Conservation (phyloP, 1,139 yeast genomes). For the Lodderomyces oxycetoniae region DNA sequence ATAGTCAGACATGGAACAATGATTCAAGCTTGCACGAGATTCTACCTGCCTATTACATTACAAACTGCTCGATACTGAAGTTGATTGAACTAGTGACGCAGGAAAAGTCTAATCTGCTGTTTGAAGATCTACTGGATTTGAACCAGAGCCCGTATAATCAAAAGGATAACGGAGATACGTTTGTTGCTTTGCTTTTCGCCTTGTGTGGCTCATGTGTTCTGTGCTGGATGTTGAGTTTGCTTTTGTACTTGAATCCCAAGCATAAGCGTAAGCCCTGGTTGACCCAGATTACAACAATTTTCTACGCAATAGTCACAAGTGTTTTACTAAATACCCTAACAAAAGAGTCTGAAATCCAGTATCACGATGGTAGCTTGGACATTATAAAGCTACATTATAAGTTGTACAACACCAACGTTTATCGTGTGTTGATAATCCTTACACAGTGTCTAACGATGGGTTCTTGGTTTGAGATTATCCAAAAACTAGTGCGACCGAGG, state of each 20-base stretch:
- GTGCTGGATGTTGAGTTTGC: constrained; percentile 51
- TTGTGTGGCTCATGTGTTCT: constrained; percentile 42
- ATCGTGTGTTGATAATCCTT: constrained; percentile 27
- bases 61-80: constrained; percentile 32
- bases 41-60: constrained; percentile 40
- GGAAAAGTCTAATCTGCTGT: constrained; percentile 1
- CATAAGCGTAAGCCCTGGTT: constrained; percentile 45
- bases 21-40: constrained; percentile 12
- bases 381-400: constrained; percentile 28
- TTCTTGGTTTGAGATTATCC: constrained; percentile 39
- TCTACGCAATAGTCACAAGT: constrained; percentile 42
- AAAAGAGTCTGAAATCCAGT: constrained; percentile 28
- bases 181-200: constrained; percentile 40
- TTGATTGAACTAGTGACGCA: constrained; percentile 10
- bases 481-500: constrained; percentile 20
- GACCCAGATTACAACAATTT: constrained; percentile 42
- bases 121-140: too few species aligned
- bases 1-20: constrained; percentile 16
- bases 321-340: constrained; percentile 38
- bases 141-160: constrained; percentile 19
- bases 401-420: constrained; percentile 26
- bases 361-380: constrained; percentile 35
- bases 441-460: constrained; percentile 33
- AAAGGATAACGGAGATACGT: constrained; percentile 39
- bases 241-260: constrained; percentile 42